Evolutionary conservation across 306 rosid genomes (phyloP), one percentile per base, ranked within the genome.

Genomic region (Purshia tridentata): DNA sequence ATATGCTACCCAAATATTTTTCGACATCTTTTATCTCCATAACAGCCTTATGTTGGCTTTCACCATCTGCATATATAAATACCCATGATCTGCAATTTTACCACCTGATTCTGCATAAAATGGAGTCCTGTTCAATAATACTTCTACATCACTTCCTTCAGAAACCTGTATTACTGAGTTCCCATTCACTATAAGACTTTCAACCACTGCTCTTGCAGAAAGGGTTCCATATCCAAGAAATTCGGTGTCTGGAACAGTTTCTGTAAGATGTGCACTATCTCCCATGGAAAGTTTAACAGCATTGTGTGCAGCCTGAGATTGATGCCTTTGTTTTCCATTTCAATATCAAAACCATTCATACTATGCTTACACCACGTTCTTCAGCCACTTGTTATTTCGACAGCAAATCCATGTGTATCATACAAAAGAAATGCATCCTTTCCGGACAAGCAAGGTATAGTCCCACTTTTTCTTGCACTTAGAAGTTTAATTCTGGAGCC

Each of bases 81-180:
- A 88, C 65, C 98, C 98, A 65, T 85, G 81, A 79, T 94, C 98
- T 72, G 88, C 97, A 70, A 94, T 94, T 77, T 94, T 97, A 60
- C 97, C 98, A 46, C 97, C 98, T 68, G 98, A 94, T 88, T 94
- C 98, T 62, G 96, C 96, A 85, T 91, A 91, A 86, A 94, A 94
- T 57, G 98, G 98, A 70, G 97, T 94, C 81, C 80, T 82, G 82
- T 89, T 84, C 84, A 94, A 78, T 80, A 91, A 69, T 80, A 94
- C 76, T 87, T 91, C 97, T 72, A 91, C 98, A 71, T 88, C 79
- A 74, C 82, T 88, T 78, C 98, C 98, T 78, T 91, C 87, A 39
- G 88, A 77, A 76, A 83, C 98, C 77, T 76, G 85, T 65, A 46
- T 69, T 41, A 88, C 92, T 39, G 90, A 85, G 76, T 81, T 86